These are phyloP conservation scores for Daldinia grandis DNA, from an alignment of 495 filamentous ascomycete genomes.

Conservation along the genomic window DNA sequence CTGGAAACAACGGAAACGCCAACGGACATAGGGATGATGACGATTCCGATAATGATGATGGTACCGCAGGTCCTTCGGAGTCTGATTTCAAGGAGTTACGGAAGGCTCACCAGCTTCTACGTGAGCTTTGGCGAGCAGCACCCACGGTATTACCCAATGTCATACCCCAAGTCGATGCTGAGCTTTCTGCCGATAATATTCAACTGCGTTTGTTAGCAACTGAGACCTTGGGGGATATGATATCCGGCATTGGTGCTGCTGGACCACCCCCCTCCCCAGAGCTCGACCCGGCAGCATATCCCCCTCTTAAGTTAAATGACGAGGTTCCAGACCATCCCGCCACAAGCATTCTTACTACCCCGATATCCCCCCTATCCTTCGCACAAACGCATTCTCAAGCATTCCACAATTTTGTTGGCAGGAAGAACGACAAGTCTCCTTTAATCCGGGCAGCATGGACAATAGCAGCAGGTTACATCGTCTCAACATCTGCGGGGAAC, in stretches of 20 bases:
- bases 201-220: constrained; percentile 86
- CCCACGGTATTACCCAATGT: constrained; percentile 91
- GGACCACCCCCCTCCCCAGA: constrained; percentile 76
- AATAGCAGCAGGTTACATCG: constrained; percentile 81
- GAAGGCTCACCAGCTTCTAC: constrained; percentile 87
- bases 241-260: constrained; percentile 88
- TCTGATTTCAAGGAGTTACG: constrained; percentile 85
- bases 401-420: constrained; percentile 82
- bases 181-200: constrained; percentile 87
- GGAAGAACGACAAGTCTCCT: constrained; percentile 83
- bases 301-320: constrained; percentile 72
- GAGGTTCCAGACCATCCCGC: constrained; percentile 57
- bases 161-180: constrained; percentile 91
- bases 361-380: constrained; percentile 84
- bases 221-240: constrained; percentile 92
- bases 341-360: constrained; percentile 74
- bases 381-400: constrained; percentile 76
- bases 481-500: constrained; percentile 82
- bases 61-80: constrained; percentile 68
- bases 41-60: constrained; percentile 78
- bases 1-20: constrained; percentile 60
- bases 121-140: constrained; percentile 93
- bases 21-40: constrained; percentile 62
- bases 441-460: constrained; percentile 86
- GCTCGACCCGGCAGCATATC: constrained; percentile 83